phyloP scores from a whole-genome alignment of 1,139 yeast genomes.

The Diutina ranongensis region DNA sequence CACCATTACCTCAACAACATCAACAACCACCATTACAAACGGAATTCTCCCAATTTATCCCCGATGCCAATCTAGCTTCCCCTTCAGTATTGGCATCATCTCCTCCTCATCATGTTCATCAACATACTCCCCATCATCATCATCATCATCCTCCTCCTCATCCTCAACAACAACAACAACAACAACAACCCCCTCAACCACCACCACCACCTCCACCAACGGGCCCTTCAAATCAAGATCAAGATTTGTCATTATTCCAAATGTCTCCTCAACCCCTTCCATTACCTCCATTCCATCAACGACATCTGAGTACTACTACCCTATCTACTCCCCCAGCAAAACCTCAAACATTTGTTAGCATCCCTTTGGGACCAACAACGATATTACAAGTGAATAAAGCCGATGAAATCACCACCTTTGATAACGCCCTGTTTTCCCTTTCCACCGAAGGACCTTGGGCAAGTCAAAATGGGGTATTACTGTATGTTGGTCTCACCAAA shows the following conservation, averaged over 20 bases:
- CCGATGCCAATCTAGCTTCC: not conserved
- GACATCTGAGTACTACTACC: not conserved
- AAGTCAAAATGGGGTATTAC: conserved; percentile 33
- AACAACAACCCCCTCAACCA: too few relatives aligned
- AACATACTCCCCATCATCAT: too few relatives aligned
- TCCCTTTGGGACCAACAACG: conserved; percentile 14
- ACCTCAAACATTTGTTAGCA: not conserved
- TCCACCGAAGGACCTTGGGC: conserved; percentile 27
- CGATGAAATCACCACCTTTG: conserved; percentile 24
- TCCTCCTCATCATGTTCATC: too few relatives aligned
- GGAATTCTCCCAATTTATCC: too few relatives aligned
- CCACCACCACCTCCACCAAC: not conserved
- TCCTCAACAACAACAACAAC: too few relatives aligned
- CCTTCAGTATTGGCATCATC: not conserved
- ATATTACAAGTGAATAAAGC: conserved; percentile 23
- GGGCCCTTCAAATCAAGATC: too few relatives aligned
- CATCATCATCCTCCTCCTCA: too few relatives aligned
- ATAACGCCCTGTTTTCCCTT: conserved; percentile 27
- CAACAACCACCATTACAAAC: too few relatives aligned
- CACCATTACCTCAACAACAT: too few relatives aligned
- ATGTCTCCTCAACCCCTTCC: not conserved
- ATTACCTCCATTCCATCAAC: not conserved
- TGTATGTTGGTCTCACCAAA: conserved; percentile 32
- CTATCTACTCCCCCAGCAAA: too few relatives aligned
- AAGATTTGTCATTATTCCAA: not conserved